Evolutionary conservation across 495 filamentous ascomycete species (phyloP).

Genomic region (Patellaria atrata): DNA sequence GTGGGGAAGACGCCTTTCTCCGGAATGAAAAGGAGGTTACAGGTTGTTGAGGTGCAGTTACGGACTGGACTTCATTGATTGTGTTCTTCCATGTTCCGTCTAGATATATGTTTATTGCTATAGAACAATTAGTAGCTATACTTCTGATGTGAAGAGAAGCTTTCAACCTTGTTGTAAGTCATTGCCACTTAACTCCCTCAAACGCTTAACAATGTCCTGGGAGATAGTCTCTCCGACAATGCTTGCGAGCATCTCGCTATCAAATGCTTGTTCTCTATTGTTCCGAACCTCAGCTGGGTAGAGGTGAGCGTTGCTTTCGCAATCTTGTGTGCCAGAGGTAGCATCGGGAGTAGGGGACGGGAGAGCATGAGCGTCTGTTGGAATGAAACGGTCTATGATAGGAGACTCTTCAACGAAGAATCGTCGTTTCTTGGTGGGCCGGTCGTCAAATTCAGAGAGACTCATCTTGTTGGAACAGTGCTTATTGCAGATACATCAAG

Average conservation of each 20-base stretch:
- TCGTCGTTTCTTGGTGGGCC: slow-evolving; percentile 64
- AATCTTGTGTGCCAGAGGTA: slow-evolving; percentile 17
- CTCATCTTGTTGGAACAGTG: slow-evolving; percentile 33
- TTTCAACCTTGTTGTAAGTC: slow-evolving; percentile 32
- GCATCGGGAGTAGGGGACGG: slow-evolving; percentile 5
- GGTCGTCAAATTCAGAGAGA: slow-evolving; percentile 33
- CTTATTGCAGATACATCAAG: too few species aligned
- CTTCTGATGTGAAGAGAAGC: not conserved
- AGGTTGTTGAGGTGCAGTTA: not conserved
- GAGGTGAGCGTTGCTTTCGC: not conserved
- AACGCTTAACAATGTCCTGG: slow-evolving; percentile 14
- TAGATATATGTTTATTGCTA: slow-evolving; percentile 59
- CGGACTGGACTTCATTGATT: not conserved
- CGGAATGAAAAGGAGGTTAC: not conserved
- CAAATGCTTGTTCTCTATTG: slow-evolving; percentile 43
- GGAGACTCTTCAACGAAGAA: slow-evolving; percentile 54
- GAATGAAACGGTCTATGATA: too few species aligned
- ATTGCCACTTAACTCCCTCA: slow-evolving; percentile 26
- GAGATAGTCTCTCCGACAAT: slow-evolving; percentile 57
- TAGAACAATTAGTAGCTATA: not conserved
- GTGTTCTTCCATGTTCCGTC: slow-evolving; percentile 78
- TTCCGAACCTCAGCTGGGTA: not conserved
- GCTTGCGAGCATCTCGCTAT: slow-evolving; percentile 49
- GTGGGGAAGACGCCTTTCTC: too few species aligned
- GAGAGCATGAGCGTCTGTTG: slow-evolving; percentile 7